Evolutionary conservation across 2,329 filamentous ascomycete genomes (phyloP).

Genomic region (Zymoseptoria passerinii): DNA sequence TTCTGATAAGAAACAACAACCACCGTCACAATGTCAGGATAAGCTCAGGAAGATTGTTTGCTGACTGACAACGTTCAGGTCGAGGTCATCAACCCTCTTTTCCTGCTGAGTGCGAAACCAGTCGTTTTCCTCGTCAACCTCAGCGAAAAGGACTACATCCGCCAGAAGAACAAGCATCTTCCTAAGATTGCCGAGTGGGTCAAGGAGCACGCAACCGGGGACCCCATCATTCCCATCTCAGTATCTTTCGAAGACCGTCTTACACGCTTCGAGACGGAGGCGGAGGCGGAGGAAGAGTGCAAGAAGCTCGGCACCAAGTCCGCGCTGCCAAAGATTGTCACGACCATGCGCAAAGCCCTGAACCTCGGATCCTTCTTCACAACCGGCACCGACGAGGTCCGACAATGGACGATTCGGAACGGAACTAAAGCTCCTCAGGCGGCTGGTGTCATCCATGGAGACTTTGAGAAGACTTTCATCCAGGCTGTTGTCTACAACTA

Average conservation of each 20-base stretch:
- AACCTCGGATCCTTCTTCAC: slow-evolving; percentile 97
- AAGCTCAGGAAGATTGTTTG: neutral
- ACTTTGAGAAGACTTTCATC: slow-evolving; percentile 99
- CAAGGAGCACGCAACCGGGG: slow-evolving; percentile 77
- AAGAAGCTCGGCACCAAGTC: slow-evolving; percentile 83
- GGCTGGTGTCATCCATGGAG: slow-evolving; percentile 93
- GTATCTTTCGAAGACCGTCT: slow-evolving; percentile 89
- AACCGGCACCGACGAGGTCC: slow-evolving; percentile 86
- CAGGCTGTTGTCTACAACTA: slow-evolving; percentile 94
- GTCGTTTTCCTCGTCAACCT: slow-evolving; percentile 96
- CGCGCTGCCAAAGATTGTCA: slow-evolving; percentile 81
- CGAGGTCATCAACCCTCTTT: slow-evolving; percentile 93
- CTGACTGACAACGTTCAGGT: slow-evolving; percentile 51
- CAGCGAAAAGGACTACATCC: slow-evolving; percentile 91
- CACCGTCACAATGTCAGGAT: neutral
- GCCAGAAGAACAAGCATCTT: slow-evolving; percentile 99
- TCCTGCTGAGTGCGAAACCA: slow-evolving; percentile 91
- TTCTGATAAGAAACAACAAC: slow-evolving; percentile 24
- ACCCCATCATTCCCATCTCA: slow-evolving; percentile 88
- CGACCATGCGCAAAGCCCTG: slow-evolving; percentile 85
- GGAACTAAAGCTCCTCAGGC: slow-evolving; percentile 97
- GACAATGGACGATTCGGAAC: slow-evolving; percentile 95
- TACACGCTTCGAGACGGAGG: slow-evolving; percentile 69
- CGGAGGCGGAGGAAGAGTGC: slow-evolving; percentile 71
- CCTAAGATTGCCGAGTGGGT: slow-evolving; percentile 91